Evolutionary conservation across 441 rosid species (phyloP).

Genomic region (Hura crepitans): DNA sequence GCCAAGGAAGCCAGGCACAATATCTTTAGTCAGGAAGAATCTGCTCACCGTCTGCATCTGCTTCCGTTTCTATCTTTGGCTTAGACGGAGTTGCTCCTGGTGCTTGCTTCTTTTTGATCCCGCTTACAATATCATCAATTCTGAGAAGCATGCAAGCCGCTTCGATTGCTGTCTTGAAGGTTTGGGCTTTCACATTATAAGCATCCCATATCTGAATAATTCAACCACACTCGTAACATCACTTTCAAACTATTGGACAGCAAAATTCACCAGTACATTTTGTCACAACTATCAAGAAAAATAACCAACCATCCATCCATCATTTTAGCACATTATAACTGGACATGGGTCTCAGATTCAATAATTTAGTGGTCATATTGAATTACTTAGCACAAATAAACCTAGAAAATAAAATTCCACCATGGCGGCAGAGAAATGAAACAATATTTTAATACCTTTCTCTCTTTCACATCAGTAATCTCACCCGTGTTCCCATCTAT

Average conservation of each 20-base stretch:
- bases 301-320: too few relatives aligned
- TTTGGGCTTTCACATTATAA: constrained; percentile 86
- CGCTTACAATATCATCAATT: constrained; percentile 92
- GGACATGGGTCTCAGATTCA: too few relatives aligned
- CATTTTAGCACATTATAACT: too few relatives aligned
- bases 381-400: too few relatives aligned
- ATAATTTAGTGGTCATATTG: too few relatives aligned
- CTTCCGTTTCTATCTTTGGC: constrained; percentile 79
- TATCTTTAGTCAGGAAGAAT: constrained; percentile 59
- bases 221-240: background rate
- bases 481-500: constrained; percentile 88
- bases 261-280: background rate
- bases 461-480: constrained; percentile 81
- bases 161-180: constrained; percentile 90
- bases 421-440: background rate
- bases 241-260: background rate
- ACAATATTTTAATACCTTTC: constrained; percentile 41
- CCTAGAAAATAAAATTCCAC: background rate
- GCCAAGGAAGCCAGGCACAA: background rate
- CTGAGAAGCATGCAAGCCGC: constrained; percentile 88
- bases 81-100: constrained; percentile 76
- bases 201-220: constrained; percentile 80
- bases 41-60: constrained; percentile 85
- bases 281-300: background rate
- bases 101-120: constrained; percentile 85